Base-by-base conservation (phyloP, 1,284 basidiomycete species). In the Papiliotrema laurentii region DNA sequence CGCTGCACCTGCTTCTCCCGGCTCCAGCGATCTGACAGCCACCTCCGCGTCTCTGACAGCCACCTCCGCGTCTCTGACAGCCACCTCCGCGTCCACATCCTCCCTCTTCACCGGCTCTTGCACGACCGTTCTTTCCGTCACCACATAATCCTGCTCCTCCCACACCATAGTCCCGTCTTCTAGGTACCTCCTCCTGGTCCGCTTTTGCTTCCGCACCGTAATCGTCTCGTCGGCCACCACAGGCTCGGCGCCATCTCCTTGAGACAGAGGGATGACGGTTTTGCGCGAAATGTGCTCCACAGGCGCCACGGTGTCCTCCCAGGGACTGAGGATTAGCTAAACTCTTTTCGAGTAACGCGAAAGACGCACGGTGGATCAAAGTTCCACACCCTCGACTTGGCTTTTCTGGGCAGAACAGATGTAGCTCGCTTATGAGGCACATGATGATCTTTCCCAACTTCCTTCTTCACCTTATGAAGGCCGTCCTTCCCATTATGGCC, bases 291-390 rank as follows among this genome's bases (percentile, higher is more conserved):
- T n/a, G n/a, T n/a, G n/a, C n/a, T n/a, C n/a, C n/a, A n/a, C n/a
- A n/a, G n/a, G n/a, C n/a, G n/a, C n/a, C n/a, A n/a, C n/a, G n/a
- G n/a, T n/a, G n/a, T n/a, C n/a, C n/a, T n/a, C n/a, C n/a, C n/a
- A n/a, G n/a, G n/a, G n/a, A n/a, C n/a, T n/a, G n/a, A n/a, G n/a
- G n/a, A n/a, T n/a, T n/a, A n/a, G n/a, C n/a, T n/a, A n/a, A n/a
- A n/a, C n/a, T n/a, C n/a, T n/a, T n/a, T n/a, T n/a, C n/a, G n/a
- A n/a, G n/a, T n/a, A n/a, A n/a, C n/a, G n/a, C 14, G 6, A 27
- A 9, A 16, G 1, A 56, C 60, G 53, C 28, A 62, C 60, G 49
- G 47, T n/a, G 56, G 51, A 30, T 50, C 36, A 39, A 62, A 56
- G 26, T 56, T 49, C 41, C 52, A 55, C 19, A 48, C 57, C 28